Evolutionary conservation across 345 rosid species (phyloP).

Genomic region (Rhizophora apiculata): DNA sequence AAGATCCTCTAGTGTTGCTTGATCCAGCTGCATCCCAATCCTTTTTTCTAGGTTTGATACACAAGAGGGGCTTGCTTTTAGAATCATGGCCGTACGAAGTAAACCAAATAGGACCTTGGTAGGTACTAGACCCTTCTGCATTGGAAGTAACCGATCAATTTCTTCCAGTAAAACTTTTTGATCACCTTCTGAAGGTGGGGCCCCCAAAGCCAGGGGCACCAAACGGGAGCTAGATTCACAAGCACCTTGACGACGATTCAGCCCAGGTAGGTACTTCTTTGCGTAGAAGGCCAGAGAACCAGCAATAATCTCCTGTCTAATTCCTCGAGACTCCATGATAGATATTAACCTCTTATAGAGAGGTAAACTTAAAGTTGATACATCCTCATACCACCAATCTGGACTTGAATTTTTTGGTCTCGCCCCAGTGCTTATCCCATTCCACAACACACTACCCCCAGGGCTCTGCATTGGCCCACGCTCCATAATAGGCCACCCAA

Average conservation of each 20-base stretch:
- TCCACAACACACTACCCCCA: conserved; percentile 94
- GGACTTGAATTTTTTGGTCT: conserved; percentile 66
- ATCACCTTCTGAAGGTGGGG: conserved; percentile 73
- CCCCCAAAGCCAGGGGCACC: conserved; percentile 47
- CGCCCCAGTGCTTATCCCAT: conserved; percentile 95
- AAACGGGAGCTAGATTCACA: conserved; percentile 61
- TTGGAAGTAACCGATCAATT: conserved; percentile 62
- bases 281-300: conserved; percentile 74
- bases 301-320: conserved; percentile 66
- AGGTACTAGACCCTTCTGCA: conserved; percentile 75
- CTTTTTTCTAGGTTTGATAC: conserved; percentile 69
- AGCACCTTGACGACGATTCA: conserved; percentile 67
- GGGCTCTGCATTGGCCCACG: conserved; percentile 97
- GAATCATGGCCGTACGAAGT: conserved; percentile 76
- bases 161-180: conserved; percentile 78
- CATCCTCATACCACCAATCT: conserved; percentile 99
- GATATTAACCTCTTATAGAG: conserved; percentile 71
- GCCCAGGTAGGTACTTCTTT: conserved; percentile 76
- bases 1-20: conserved; percentile 89
- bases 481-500: conserved; percentile 93
- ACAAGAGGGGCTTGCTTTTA: conserved; percentile 60
- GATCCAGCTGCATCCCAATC: conserved; percentile 96
- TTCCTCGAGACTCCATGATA: conserved; percentile 73
- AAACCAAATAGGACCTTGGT: conserved; percentile 80
- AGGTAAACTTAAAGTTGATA: conserved; percentile 62